These are phyloP conservation scores for Neospermospora avenae DNA, from an alignment of 2,329 filamentous ascomycete genomes.

Conservation along the genomic window DNA sequence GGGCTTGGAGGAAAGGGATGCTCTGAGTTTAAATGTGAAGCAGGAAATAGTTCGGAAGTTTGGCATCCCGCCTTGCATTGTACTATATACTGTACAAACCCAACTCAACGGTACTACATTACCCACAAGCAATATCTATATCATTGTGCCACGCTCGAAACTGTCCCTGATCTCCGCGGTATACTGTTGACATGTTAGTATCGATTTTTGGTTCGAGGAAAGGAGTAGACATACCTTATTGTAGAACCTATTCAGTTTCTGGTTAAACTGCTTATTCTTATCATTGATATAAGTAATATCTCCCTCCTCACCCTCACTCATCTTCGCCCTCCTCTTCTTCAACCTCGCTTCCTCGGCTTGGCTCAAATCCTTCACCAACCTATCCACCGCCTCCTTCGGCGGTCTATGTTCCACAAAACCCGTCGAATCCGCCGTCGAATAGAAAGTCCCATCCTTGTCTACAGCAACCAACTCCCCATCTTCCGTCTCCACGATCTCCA, in stretches of 20 bases:
- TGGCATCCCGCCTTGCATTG: slow-evolving; percentile 22
- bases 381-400: slow-evolving; percentile 80
- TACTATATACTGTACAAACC: slow-evolving; percentile 18
- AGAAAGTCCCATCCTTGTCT: slow-evolving; percentile 87
- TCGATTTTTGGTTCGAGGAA: background rate
- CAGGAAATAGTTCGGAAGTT: slow-evolving; percentile 14
- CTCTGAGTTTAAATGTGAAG: slow-evolving; percentile 47
- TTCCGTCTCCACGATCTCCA: slow-evolving; percentile 95
- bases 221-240: slow-evolving; percentile 61
- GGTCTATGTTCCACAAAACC: slow-evolving; percentile 83
- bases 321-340: slow-evolving; percentile 81
- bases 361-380: slow-evolving; percentile 78
- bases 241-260: slow-evolving; percentile 93
- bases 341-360: slow-evolving; percentile 84
- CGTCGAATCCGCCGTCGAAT: slow-evolving; percentile 80
- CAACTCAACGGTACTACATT: slow-evolving; percentile 13
- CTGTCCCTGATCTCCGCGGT: slow-evolving; percentile 95
- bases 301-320: slow-evolving; percentile 74
- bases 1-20: slow-evolving; percentile 89
- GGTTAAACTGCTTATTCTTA: slow-evolving; percentile 99
- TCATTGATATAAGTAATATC: slow-evolving; percentile 99
- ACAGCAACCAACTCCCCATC: slow-evolving; percentile 92
- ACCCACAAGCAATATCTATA: slow-evolving; percentile 46
- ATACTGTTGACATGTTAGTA: slow-evolving; percentile 52
- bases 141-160: slow-evolving; percentile 96